Percentiles rank a stretch among this genome's conserved stretches.
phyloP scores from a whole-genome alignment of 371 early-diverging fungal species.

The Actinomortierella wolfii region DNA sequence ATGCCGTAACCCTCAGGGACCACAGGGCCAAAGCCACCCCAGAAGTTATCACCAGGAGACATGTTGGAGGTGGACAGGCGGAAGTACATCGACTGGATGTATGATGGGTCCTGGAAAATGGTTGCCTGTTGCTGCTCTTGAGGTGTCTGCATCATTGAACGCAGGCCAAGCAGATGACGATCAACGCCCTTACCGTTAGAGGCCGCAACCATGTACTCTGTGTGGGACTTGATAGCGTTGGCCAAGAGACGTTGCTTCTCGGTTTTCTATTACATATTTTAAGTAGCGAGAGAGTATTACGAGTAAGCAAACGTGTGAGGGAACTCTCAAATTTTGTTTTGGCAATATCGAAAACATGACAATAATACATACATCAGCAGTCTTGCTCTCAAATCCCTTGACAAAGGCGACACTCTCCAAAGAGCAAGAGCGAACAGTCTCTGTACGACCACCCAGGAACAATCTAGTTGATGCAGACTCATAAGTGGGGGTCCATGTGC shows the following conservation, averaged over 20 bases:
- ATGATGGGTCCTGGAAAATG: constrained; percentile 73
- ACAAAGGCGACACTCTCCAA: constrained; percentile 70
- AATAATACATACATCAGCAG: constrained; percentile 50
- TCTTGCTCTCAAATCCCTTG: constrained; percentile 61
- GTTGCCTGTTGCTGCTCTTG: constrained; percentile 57
- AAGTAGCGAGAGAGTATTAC: constrained; percentile 1
- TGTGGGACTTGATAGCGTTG: constrained; percentile 65
- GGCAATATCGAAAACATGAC: background rate
- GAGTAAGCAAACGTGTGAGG: background rate
- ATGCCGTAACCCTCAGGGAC: constrained; percentile 82
- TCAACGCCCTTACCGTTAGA: constrained; percentile 71
- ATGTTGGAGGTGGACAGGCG: constrained; percentile 76
- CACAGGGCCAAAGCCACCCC: constrained; percentile 83
- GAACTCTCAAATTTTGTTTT: background rate
- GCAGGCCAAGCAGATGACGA: constrained; percentile 81
- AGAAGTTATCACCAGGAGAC: constrained; percentile 72
- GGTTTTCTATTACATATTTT: constrained; percentile 50
- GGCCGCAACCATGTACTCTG: constrained; percentile 69
- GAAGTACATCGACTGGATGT: constrained; percentile 64
- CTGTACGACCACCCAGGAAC: constrained; percentile 86
- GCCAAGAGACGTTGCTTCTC: constrained; percentile 63
- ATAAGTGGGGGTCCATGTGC: constrained; percentile 68
- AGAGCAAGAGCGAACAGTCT: constrained; percentile 78
- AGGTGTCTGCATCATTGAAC: constrained; percentile 55
- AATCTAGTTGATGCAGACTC: constrained; percentile 80